phyloP scores from a whole-genome alignment of 352 stramenopile genomes.

The Phytophthora chlamydospora region DNA sequence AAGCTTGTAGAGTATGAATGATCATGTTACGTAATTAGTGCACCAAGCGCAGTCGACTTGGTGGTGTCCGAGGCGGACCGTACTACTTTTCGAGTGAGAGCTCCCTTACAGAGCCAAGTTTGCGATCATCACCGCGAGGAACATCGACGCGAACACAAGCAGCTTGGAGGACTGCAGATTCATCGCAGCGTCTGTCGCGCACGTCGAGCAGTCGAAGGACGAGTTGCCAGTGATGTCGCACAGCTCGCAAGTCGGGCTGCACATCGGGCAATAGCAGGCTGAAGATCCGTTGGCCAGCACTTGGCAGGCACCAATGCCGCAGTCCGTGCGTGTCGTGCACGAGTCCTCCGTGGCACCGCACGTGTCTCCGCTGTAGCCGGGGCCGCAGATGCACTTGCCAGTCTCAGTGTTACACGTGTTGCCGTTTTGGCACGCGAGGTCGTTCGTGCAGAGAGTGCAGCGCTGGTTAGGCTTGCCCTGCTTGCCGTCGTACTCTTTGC shows the following conservation, averaged over 20 bases:
- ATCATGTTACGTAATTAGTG: conserved; percentile 39
- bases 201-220: conserved; percentile 48
- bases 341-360: conserved; percentile 59
- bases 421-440: conserved; percentile 59
- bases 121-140: conserved; percentile 40
- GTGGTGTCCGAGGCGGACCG: conserved; percentile 6
- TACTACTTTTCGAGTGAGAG: conserved; percentile 34
- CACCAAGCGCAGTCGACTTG: conserved; percentile 8
- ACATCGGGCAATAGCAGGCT: conserved; percentile 51
- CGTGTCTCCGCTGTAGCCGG: conserved; percentile 54
- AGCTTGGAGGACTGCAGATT: conserved; percentile 43
- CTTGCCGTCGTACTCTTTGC: conserved; percentile 49
- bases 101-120: conserved; percentile 46
- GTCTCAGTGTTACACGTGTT: conserved; percentile 59
- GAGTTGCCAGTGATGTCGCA: conserved; percentile 44
- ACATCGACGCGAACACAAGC: conserved; percentile 42
- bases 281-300: conserved; percentile 52
- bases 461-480: conserved; percentile 54
- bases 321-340: conserved; percentile 50
- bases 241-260: conserved; percentile 42
- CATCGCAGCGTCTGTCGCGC: conserved; percentile 28
- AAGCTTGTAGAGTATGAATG: conserved; percentile 14
- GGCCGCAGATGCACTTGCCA: conserved; percentile 57
- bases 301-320: conserved; percentile 49
- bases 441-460: conserved; percentile 58